Evolutionary conservation across 805 yeast species (phyloP).

Genomic region (Yamadazyma philogaea): DNA sequence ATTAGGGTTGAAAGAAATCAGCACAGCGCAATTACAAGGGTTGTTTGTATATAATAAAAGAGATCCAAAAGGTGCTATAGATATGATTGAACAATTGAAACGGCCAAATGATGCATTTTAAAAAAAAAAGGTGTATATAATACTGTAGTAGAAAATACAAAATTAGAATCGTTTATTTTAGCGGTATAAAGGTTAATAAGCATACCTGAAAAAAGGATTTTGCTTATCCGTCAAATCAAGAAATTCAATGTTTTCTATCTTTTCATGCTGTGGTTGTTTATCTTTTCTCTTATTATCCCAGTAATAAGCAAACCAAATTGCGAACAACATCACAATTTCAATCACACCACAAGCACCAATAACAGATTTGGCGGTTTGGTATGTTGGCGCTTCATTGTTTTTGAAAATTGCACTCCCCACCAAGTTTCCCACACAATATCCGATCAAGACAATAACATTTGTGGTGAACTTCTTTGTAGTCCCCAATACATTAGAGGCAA

Average conservation of each 20-base stretch:
- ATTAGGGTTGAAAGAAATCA: constrained; percentile 50
- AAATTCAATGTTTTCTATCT: constrained; percentile 43
- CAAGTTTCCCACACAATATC: constrained; percentile 53
- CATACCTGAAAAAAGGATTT: constrained; percentile 52
- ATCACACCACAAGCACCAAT: constrained; percentile 35
- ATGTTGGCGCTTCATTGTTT: constrained; percentile 42
- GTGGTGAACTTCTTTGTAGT: constrained; percentile 53
- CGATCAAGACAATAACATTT: constrained; percentile 44
- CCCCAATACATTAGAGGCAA: constrained; percentile 53
- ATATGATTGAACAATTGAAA: constrained; percentile 51
- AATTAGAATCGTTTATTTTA: background rate
- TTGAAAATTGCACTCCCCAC: constrained; percentile 54
- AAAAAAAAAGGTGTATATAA: constrained; percentile 1
- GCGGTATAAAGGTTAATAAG: constrained; percentile 3
- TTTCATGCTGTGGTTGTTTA: constrained; percentile 12
- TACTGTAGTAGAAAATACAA: background rate
- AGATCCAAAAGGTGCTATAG: constrained; percentile 71
- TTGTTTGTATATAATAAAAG: constrained; percentile 88
- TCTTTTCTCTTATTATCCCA: constrained; percentile 40
- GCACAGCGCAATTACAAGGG: constrained; percentile 95
- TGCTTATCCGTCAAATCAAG: constrained; percentile 54
- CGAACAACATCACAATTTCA: constrained; percentile 24
- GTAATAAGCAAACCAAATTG: constrained; percentile 25
- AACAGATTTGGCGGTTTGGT: constrained; percentile 38
- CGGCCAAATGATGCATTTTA: constrained; percentile 20